phyloP scores from a whole-genome alignment of 2,329 filamentous ascomycete genomes.

The Aspergillus sp. region DNA sequence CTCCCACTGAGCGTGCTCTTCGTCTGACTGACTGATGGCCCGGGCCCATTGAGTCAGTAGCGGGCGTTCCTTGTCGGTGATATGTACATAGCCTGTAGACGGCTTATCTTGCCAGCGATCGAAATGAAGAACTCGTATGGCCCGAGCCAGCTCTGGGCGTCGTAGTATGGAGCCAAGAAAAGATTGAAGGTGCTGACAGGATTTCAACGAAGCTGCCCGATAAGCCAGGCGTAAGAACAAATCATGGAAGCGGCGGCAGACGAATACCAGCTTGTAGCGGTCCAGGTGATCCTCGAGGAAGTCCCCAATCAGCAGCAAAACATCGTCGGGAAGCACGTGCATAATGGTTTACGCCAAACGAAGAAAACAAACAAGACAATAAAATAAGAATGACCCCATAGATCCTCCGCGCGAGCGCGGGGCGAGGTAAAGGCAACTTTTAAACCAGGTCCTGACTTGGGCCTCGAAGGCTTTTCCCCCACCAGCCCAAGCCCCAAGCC shows the following conservation, averaged over 20 bases:
- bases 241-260: slow-evolving; percentile 19
- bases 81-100: background rate
- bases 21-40: slow-evolving; percentile 10
- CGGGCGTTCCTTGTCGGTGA: slow-evolving; percentile 5
- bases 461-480: no score
- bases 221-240: slow-evolving; percentile 22
- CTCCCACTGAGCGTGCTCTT: slow-evolving; percentile 18
- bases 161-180: slow-evolving; percentile 16
- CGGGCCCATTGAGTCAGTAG: slow-evolving; percentile 5
- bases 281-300: slow-evolving; percentile 18
- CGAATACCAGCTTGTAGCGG: slow-evolving; percentile 20
- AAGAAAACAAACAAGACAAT: no score
- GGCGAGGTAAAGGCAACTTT: no score
- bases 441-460: no score
- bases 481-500: no score
- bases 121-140: slow-evolving; percentile 18
- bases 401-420: no score
- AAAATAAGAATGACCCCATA: no score
- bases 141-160: slow-evolving; percentile 17
- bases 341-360: slow-evolving; percentile 10
- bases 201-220: slow-evolving; percentile 11
- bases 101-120: slow-evolving; percentile 13
- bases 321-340: slow-evolving; percentile 20
- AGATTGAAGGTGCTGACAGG: slow-evolving; percentile 11
- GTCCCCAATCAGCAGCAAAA: slow-evolving; percentile 24